These are phyloP conservation scores for Lentinus brumalis DNA, from an alignment of 768 basidiomycete genomes.

Conservation along the genomic window DNA sequence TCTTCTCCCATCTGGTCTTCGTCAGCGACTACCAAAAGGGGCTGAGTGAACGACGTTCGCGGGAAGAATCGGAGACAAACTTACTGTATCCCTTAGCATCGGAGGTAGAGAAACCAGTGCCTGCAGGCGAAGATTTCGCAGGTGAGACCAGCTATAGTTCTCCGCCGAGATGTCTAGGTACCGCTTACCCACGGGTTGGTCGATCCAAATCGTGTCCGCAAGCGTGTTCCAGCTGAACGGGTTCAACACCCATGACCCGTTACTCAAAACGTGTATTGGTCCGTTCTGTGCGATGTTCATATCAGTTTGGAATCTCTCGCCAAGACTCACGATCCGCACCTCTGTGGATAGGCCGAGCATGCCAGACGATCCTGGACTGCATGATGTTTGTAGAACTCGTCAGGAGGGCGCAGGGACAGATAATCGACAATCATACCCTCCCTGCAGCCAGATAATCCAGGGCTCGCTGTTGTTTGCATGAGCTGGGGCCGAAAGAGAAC, in stretches of 20 bases:
- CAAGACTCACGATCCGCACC: slow-evolving; percentile 25
- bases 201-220: slow-evolving; percentile 70
- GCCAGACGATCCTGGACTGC: slow-evolving; percentile 69
- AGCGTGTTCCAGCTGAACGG: slow-evolving; percentile 58
- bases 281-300: slow-evolving; percentile 51
- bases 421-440: slow-evolving; percentile 46
- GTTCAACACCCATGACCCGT: slow-evolving; percentile 54
- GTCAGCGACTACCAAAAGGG: slow-evolving; percentile 43
- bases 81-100: slow-evolving; percentile 60
- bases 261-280: slow-evolving; percentile 56
- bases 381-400: not conserved
- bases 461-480: slow-evolving; percentile 45
- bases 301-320: not conserved
- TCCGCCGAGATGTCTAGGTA: not conserved
- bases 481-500: slow-evolving; percentile 46
- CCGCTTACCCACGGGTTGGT: slow-evolving; percentile 57
- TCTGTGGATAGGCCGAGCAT: slow-evolving; percentile 63
- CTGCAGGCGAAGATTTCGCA: slow-evolving; percentile 23
- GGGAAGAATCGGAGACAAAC: slow-evolving; percentile 14
- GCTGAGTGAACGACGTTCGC: not conserved
- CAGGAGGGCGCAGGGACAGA: not conserved
- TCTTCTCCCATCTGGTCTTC: slow-evolving; percentile 67
- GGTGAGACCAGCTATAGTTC: not conserved
- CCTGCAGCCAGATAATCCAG: slow-evolving; percentile 77
- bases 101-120: slow-evolving; percentile 62